Evolutionary conservation across 2,329 filamentous ascomycete genomes (phyloP).

Genomic region (Sporothrix sp.): DNA sequence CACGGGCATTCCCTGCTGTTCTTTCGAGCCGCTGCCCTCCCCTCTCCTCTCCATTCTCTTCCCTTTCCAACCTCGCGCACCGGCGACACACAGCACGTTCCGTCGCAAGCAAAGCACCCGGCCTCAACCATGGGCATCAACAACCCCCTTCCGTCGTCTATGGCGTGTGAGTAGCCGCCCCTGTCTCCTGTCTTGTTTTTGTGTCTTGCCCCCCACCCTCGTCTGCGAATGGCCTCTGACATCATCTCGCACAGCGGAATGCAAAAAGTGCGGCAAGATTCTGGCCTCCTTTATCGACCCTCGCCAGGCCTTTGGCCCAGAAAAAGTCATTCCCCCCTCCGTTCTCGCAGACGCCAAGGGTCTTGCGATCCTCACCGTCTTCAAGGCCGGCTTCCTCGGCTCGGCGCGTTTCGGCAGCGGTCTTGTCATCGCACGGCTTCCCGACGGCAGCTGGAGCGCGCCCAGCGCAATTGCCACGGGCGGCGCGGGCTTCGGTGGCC

Average conservation of each 20-base stretch:
- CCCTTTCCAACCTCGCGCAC: background rate
- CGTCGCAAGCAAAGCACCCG: background rate
- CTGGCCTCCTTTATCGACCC: slow-evolving; percentile 91
- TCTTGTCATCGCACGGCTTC: slow-evolving; percentile 68
- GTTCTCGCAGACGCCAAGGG: slow-evolving; percentile 89
- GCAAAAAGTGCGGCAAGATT: slow-evolving; percentile 94
- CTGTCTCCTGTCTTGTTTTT: background rate
- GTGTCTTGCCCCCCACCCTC: background rate
- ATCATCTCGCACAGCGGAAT: slow-evolving; percentile 59
- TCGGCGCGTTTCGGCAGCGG: slow-evolving; percentile 74
- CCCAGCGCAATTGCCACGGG: slow-evolving; percentile 72
- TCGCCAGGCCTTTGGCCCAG: slow-evolving; percentile 83
- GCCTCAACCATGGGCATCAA: slow-evolving; percentile 47
- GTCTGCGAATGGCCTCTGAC: background rate
- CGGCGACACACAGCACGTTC: background rate
- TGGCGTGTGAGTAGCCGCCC: slow-evolving; percentile 50
- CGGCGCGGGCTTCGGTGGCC: slow-evolving; percentile 73
- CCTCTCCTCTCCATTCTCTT: background rate
- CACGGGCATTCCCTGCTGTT: background rate
- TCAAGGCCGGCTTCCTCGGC: slow-evolving; percentile 80
- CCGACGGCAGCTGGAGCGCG: slow-evolving; percentile 71
- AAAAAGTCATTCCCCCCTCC: slow-evolving; percentile 90
- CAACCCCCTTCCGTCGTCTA: slow-evolving; percentile 56
- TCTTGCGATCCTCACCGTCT: slow-evolving; percentile 74
- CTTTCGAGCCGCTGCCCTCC: background rate